Evolutionary conservation across 1,284 basidiomycete genomes (phyloP).

Genomic region (Crucibulum parvulum): DNA sequence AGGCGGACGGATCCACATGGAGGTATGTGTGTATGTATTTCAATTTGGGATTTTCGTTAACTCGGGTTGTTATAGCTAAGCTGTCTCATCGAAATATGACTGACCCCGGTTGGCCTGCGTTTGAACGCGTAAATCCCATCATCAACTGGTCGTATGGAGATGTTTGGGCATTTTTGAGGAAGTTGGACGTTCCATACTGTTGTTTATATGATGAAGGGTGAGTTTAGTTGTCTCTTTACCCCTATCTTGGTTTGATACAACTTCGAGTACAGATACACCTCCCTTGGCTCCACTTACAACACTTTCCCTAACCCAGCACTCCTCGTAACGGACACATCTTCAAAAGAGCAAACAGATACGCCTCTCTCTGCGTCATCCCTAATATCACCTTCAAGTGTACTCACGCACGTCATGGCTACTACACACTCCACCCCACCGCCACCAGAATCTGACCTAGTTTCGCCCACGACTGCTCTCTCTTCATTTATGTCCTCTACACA

Average conservation of each 20-base stretch:
- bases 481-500: slow-evolving; percentile 28
- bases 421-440: slow-evolving; percentile 18
- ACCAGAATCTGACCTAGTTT: slow-evolving; percentile 21
- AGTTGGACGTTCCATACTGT: slow-evolving; percentile 86
- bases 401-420: slow-evolving; percentile 30
- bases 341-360: slow-evolving; percentile 3
- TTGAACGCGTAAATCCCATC: slow-evolving; percentile 94
- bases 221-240: slow-evolving; percentile 22
- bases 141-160: slow-evolving; percentile 93
- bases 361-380: slow-evolving; percentile 18
- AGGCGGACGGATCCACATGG: slow-evolving; percentile 92
- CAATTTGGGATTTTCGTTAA: slow-evolving; percentile 5
- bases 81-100: slow-evolving; percentile 81
- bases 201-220: slow-evolving; percentile 91
- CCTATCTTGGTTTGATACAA: neutral
- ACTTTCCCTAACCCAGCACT: slow-evolving; percentile 93
- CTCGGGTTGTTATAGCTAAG: slow-evolving; percentile 49
- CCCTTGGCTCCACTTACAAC: slow-evolving; percentile 94
- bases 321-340: slow-evolving; percentile 35
- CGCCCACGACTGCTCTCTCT: slow-evolving; percentile 30
- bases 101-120: slow-evolving; percentile 88
- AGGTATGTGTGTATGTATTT: slow-evolving; percentile 55
- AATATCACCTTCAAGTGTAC: slow-evolving; percentile 19
- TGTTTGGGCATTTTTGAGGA: slow-evolving; percentile 89
- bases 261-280: slow-evolving; percentile 79